Evolutionary conservation across 2,329 filamentous ascomycete species (phyloP).

Genomic region (Lachnellula willkommii): DNA sequence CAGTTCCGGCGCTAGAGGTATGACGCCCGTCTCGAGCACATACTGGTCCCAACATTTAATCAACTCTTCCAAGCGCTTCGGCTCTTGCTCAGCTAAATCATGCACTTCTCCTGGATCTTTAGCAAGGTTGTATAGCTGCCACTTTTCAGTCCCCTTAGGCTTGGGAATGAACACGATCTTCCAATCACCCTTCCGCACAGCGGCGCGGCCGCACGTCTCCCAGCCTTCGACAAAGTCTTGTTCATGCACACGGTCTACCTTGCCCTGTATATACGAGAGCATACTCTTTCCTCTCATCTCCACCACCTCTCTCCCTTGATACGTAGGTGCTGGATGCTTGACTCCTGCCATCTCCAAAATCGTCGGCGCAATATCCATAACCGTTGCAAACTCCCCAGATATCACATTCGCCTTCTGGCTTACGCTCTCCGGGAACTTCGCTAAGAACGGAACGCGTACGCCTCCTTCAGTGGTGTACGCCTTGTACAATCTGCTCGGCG

Average conservation of each 20-base stretch:
- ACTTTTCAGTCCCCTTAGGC: constrained; percentile 49
- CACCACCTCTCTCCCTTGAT: constrained; percentile 29
- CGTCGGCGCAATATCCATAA: constrained; percentile 36
- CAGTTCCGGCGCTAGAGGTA: constrained; percentile 53
- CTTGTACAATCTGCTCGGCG: constrained; percentile 39
- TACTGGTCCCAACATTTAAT: constrained; percentile 53
- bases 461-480: constrained; percentile 36
- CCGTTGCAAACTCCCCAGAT: constrained; percentile 25
- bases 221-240: constrained; percentile 45
- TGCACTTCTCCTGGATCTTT: constrained; percentile 47
- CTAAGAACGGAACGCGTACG: constrained; percentile 26
- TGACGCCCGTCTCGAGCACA: constrained; percentile 53
- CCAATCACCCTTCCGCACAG: constrained; percentile 51
- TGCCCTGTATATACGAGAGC: too few relatives aligned
- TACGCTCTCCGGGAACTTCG: too few relatives aligned
- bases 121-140: constrained; percentile 52
- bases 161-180: constrained; percentile 54
- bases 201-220: constrained; percentile 47
- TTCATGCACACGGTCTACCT: too few relatives aligned
- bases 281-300: constrained; percentile 36
- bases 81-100: constrained; percentile 38
- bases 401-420: too few relatives aligned
- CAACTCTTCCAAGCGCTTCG: constrained; percentile 42
- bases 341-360: constrained; percentile 33
- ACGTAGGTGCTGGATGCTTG: constrained; percentile 28